Base-by-base conservation (phyloP, 2,329 filamentous ascomycete genomes). In the Aspergillus floridensis region DNA sequence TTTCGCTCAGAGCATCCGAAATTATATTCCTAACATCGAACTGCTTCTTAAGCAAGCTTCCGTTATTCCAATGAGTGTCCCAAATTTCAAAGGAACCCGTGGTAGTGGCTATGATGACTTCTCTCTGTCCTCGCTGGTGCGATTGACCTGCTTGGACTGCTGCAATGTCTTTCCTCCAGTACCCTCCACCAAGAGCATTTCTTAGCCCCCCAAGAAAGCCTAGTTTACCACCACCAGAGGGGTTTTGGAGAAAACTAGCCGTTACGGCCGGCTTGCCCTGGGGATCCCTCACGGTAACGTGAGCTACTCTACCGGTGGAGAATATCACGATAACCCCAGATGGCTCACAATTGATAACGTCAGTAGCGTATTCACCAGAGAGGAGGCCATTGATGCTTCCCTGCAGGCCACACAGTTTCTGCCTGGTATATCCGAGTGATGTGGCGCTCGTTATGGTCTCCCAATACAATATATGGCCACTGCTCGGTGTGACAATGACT, bases 361-460 rank as follows among this genome's bases (percentile, higher is more conserved):
- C 86, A 5, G 86, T 86, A 10, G 93, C 87, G 53, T 83, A 84
- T 75, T 99, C 95, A 49, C 91, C 89, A 0, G 88, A 90, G 56
- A 88, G 86, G 76, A 97, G 83, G 62, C 89, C 89, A 2, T 85
- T 81, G 62, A 96, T 86, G 2, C 80, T 80, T 49, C 90, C 86
- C 69, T 96, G 91, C 16, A 96, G 86, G 16, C 91, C 91, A 64
- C 87, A 88, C 65, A 90, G 87, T 69, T 91, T 90, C 72, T 96
- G 89, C 65, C 90, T 88, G 69, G 93, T 90, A 46, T 96, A 85
- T 63, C 90, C 91, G 57, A 96, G 83, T 0, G 91, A 92, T 44
- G 92, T 90, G 10, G 92, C 92, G 74, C 88, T 92, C 58, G 93
- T 92, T 63, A 98, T 90, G 44, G 92, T 96, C 73, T 98, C 95